Evolutionary conservation across 2,329 filamentous ascomycete genomes (phyloP), one percentile per base, ranked within the genome.

Genomic region (Cladosporium oxysporum): DNA sequence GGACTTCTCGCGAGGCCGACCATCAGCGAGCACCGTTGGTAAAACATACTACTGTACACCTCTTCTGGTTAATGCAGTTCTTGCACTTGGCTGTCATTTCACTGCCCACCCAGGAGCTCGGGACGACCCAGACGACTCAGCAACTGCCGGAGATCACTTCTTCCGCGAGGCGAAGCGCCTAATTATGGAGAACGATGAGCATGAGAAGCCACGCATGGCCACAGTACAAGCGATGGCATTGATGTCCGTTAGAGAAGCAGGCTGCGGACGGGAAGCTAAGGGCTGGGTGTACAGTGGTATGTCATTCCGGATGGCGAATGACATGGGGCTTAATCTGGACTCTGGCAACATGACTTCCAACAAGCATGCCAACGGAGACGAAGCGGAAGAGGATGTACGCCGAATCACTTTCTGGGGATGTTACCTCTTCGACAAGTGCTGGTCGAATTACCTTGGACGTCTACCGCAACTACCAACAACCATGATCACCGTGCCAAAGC

Each of bases 281-380:
- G 95, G 95, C 1, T 99, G 95, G 95, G 93, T 97, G 3, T 98
- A 98, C 78, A 97, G 92, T 73, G 94, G 95, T 59, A 97, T 99
- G 91, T 95, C 91, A 73, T 98, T 99, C 76, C 90, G 95, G 53
- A 98, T 99, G 94, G 94, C 93, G 0, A 91, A 91, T 76, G 95
- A 99, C 73, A 86, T 99, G 69, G 95, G 95, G 0, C 83, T 99
- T 62, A 96, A 97, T 73, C 86, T 97, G 21, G 91, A 97, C 74
- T 87, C 90, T 1, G 86, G 87, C 21, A 87, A 87, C 10, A 84
- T 92, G 66, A 84, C 85, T 8, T 79, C 81, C 8, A 83, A 76
- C 67, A 78, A 76, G 47, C 69, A 69, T 26, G 66, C 73, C 57
- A 73, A 71, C 49, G 72, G 81, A n/a, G 88, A 88, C 67, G 92